A percentile compares a stretch with the other conserved stretches of the same genome.
Evolutionary conservation across 805 yeast genomes (phyloP).

Genomic region (Suhomyces sp.): DNA sequence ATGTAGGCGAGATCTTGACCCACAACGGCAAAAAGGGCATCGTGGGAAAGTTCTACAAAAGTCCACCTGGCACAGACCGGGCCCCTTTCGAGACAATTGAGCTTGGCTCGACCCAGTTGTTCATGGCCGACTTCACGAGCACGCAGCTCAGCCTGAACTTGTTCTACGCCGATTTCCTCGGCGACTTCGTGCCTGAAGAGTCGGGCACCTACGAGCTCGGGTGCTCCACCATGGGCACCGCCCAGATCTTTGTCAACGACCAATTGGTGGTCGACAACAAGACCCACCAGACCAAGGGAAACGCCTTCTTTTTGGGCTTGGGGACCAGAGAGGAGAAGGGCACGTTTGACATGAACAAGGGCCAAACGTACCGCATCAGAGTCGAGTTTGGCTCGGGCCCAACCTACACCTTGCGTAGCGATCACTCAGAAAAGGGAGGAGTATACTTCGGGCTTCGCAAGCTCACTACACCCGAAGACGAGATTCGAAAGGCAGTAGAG

Average conservation of each 20-base stretch:
- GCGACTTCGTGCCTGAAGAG: slow-evolving; percentile 44
- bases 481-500: slow-evolving; percentile 39
- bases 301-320: slow-evolving; percentile 47
- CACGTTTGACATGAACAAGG: slow-evolving; percentile 37
- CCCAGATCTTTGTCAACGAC: slow-evolving; percentile 51
- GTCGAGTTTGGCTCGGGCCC: slow-evolving; percentile 52
- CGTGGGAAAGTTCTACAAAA: slow-evolving; percentile 21
- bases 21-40: slow-evolving; percentile 27
- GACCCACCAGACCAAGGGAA: slow-evolving; percentile 49
- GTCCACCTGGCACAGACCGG: slow-evolving; percentile 20
- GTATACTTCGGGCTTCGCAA: slow-evolving; percentile 24
- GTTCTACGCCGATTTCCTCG: slow-evolving; percentile 45
- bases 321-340: slow-evolving; percentile 54
- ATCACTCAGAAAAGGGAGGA: slow-evolving; percentile 19
- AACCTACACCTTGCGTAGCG: slow-evolving; percentile 27
- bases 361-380: slow-evolving; percentile 42
- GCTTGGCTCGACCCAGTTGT: slow-evolving; percentile 12
- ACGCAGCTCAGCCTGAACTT: slow-evolving; percentile 16
- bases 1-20: slow-evolving; percentile 19
- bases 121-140: slow-evolving; percentile 18
- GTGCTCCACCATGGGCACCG: slow-evolving; percentile 51
- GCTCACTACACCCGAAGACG: slow-evolving; percentile 17
- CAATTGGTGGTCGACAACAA: slow-evolving; percentile 54
- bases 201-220: slow-evolving; percentile 53
- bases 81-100: slow-evolving; percentile 23